Evolutionary conservation across 768 basidiomycete species (phyloP), one percentile per base, ranked within the genome.

Genomic region (Lanmaoa rubissima): DNA sequence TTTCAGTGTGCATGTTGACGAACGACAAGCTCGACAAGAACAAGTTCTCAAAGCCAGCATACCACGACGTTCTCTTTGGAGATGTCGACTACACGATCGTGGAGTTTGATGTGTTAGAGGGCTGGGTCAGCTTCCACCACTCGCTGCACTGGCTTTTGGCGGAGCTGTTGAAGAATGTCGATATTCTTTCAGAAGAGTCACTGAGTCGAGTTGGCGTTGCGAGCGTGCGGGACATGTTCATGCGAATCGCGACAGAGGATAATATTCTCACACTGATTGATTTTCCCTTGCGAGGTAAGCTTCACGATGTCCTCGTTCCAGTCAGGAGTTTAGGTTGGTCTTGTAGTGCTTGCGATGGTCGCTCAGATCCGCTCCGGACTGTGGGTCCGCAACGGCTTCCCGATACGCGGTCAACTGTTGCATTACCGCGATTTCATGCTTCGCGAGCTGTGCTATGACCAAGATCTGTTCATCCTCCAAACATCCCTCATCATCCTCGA

Each of bases 361-460:
- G 94, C 95, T 0, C 97, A 98, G 69, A 93, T 98, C 49, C 85
- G 94, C 26, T 90, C 92, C 0, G 94, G 94, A 0, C 79, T 98
- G 5, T 99, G 97, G 97, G 95, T 97, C 9, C 89, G 96, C 52
- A 99, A 99, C 64, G 97, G 97, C 4, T 92, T 94, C 66, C 90
- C 90, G 16, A 95, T 98, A 62, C 88, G 96, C 1, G 94, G 94
- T 0, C 97, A 98, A 70, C 79, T 94, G 5, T 81, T 95, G 51
- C 96, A 98, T 69, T 99, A 99, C 70, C 88, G 94, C 28, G 96
- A 98, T 69, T 94, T 93, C 72, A 89, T 91, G 82, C 84, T 98
- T 26, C 88, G 96, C 19, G 97, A 99, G 70, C 80, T 94, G 7
- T 97, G 96, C 65, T 95, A 96, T 68, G 97, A 99, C 70, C 94